Evolutionary conservation across 768 basidiomycete genomes (phyloP).

Genomic region (Boletellus emodensis): DNA sequence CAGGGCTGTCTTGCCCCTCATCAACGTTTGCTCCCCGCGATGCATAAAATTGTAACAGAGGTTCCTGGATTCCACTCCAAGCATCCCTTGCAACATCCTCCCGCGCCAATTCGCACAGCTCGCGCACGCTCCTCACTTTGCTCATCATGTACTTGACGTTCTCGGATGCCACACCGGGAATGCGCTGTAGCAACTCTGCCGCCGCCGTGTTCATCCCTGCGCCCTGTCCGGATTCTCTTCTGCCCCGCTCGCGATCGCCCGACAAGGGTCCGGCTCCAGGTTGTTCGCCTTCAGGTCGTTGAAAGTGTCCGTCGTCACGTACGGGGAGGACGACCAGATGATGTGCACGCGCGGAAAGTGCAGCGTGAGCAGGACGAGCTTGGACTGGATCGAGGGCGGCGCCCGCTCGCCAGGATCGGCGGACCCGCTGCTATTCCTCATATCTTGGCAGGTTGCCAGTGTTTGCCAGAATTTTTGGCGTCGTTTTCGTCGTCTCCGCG

Average conservation of each 20-base stretch:
- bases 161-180: conserved; percentile 84
- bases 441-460: conserved; percentile 51
- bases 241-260: conserved; percentile 77
- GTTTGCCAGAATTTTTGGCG: conserved; percentile 55
- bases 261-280: conserved; percentile 73
- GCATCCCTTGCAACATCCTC: conserved; percentile 66
- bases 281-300: conserved; percentile 81
- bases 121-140: conserved; percentile 71
- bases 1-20: not conserved
- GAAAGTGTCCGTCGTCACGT: conserved; percentile 89
- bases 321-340: conserved; percentile 96
- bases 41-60: conserved; percentile 81
- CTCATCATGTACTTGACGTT: conserved; percentile 83
- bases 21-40: conserved; percentile 45
- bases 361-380: conserved; percentile 84
- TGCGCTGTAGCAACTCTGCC: conserved; percentile 74
- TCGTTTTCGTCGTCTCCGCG: conserved; percentile 57
- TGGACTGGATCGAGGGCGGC: conserved; percentile 73
- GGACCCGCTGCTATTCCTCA: no score
- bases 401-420: conserved; percentile 19
- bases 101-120: conserved; percentile 63
- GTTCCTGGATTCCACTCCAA: conserved; percentile 81
- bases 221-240: conserved; percentile 67
- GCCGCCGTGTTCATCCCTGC: conserved; percentile 69
- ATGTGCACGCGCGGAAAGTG: conserved; percentile 89